Evolutionary conservation across 202 grass and related monocot genomes (phyloP).

Genomic region (Carex arenaria): DNA sequence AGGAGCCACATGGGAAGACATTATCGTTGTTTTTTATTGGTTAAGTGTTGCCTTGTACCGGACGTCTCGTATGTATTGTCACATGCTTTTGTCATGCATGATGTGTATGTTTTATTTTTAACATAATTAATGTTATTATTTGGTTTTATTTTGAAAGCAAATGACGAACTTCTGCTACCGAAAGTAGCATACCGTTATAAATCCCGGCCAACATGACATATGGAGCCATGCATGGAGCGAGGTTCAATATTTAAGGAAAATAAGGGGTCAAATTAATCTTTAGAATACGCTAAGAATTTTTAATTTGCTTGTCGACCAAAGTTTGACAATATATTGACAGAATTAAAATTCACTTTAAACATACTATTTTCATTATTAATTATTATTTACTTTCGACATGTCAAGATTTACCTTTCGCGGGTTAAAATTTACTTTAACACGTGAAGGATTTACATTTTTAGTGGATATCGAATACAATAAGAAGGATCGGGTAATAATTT

Average conservation of each 20-base stretch:
- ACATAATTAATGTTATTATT: neutral
- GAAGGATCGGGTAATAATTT: no score
- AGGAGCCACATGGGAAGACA: conserved; percentile 2
- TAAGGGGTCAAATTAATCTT: neutral
- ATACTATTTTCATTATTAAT: no score
- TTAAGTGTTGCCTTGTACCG: neutral
- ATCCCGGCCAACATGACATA: neutral
- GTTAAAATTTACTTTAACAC: no score
- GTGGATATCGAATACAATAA: no score
- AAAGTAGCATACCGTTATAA: neutral
- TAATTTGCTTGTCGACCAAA: no score
- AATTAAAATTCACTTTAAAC: no score
- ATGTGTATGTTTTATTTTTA: neutral
- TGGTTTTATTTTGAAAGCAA: neutral
- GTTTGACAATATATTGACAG: no score
- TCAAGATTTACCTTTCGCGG: no score
- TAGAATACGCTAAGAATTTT: neutral
- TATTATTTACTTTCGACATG: no score
- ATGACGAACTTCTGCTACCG: neutral
- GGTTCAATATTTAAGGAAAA: neutral
- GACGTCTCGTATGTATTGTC: neutral
- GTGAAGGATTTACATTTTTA: no score
- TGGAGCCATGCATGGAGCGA: neutral
- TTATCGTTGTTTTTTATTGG: neutral
- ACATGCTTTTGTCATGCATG: neutral